A percentile compares a stretch with the other conserved stretches of the same genome.
Conservation (phyloP, 495 filamentous ascomycete genomes). For the Halenospora varia region DNA sequence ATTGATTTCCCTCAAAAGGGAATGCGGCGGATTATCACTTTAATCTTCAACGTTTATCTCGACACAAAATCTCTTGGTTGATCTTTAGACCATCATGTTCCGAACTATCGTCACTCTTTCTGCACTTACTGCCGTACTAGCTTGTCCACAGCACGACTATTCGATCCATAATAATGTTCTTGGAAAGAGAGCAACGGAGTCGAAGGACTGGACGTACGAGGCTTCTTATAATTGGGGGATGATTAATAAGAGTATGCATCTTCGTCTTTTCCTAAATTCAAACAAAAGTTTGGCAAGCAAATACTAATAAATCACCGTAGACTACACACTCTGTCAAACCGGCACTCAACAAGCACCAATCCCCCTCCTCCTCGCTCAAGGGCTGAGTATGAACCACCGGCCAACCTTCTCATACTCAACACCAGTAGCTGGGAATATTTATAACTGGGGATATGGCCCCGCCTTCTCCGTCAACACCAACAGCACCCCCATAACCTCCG, state of each 20-base stretch:
- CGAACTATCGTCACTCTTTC: not conserved
- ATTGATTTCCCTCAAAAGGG: no score
- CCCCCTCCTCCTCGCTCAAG: slow-evolving; percentile 20
- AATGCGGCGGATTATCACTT: no score
- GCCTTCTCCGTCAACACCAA: slow-evolving; percentile 21
- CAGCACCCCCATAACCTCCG: not conserved
- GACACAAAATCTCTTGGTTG: no score
- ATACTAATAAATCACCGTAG: not conserved
- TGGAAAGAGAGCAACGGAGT: slow-evolving; percentile 1
- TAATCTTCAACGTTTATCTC: no score
- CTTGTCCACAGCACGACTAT: slow-evolving; percentile 14
- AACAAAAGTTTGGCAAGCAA: not conserved
- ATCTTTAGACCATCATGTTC: not conserved
- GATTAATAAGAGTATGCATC: slow-evolving; percentile 7
- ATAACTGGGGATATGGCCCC: slow-evolving; percentile 32
- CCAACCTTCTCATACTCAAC: slow-evolving; percentile 19
- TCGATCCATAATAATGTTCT: not conserved
- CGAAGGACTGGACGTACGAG: slow-evolving; percentile 17
- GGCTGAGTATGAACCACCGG: slow-evolving; percentile 24
- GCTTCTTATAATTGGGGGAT: slow-evolving; percentile 20
- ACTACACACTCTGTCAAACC: slow-evolving; percentile 29
- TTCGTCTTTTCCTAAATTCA: not conserved
- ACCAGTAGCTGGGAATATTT: slow-evolving; percentile 19
- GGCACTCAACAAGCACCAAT: slow-evolving; percentile 30
- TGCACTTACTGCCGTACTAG: not conserved